Percentiles rank a stretch among this genome's conserved stretches.
phyloP scores from a whole-genome alignment of 805 yeast species.

The Lipomyces chichibuensis region DNA sequence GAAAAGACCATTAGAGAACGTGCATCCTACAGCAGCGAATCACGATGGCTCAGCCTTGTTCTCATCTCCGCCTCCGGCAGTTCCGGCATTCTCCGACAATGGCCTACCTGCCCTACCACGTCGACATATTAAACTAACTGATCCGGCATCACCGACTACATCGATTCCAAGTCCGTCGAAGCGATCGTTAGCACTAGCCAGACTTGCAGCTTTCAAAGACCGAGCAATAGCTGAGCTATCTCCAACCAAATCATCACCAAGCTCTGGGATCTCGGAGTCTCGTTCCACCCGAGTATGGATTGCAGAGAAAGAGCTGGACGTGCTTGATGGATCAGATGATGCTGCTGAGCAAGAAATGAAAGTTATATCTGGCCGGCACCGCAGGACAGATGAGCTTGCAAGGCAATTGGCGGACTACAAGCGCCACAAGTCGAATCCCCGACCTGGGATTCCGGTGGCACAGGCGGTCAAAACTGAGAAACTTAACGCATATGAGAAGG shows the following conservation, averaged over 20 bases:
- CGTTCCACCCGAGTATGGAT: constrained; percentile 13
- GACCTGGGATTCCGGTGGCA: constrained; percentile 12
- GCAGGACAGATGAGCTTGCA: constrained; percentile 20
- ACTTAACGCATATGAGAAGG: constrained; percentile 60
- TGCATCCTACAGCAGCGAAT: background rate
- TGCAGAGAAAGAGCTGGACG: constrained; percentile 17
- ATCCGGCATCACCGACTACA: constrained; percentile 3
- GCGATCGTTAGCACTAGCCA: constrained; percentile 9
- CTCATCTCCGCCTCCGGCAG: constrained; percentile 20
- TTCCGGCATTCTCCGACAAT: background rate
- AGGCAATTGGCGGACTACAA: constrained; percentile 15
- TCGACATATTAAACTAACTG: constrained; percentile 15
- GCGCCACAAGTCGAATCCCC: background rate
- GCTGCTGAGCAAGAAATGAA: constrained; percentile 31
- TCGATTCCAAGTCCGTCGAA: constrained; percentile 10
- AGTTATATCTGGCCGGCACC: constrained; percentile 14
- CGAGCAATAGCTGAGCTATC: constrained; percentile 11
- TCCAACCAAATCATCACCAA: background rate
- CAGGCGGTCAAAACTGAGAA: constrained; percentile 15
- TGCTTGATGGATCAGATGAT: constrained; percentile 19
- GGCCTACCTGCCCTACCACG: constrained; percentile 9
- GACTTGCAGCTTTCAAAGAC: constrained; percentile 12
- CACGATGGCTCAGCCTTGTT: constrained; percentile 2
- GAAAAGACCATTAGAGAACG: constrained; percentile 10
- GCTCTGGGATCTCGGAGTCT: background rate